These are phyloP conservation scores for Zygosaccharomyces pseudobailii DNA, from an alignment of 1,139 yeast genomes.

Conservation along the genomic window DNA sequence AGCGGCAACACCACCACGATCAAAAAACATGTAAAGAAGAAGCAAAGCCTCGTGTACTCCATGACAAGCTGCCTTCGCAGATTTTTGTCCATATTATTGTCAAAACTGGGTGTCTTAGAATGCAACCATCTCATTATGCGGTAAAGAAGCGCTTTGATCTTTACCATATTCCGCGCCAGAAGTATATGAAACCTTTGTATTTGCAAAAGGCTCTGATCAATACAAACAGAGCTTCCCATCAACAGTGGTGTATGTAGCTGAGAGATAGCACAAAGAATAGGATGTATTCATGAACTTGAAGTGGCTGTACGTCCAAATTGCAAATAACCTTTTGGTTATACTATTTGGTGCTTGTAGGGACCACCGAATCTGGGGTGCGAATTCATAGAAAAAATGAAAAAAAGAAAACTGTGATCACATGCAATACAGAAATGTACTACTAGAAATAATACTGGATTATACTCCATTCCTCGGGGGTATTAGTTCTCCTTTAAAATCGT, in stretches of 20 bases:
- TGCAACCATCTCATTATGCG: conserved; percentile 5
- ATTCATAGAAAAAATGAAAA: neutral
- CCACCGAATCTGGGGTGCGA: neutral
- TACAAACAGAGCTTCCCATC: neutral
- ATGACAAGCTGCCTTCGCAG: conserved; percentile 8
- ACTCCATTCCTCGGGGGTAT: too few species aligned
- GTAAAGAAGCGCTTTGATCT: neutral
- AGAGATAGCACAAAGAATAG: neutral
- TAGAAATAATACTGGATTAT: too few species aligned
- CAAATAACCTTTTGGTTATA: neutral
- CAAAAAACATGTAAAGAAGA: conserved; percentile 9
- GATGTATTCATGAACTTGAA: neutral
- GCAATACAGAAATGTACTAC: neutral
- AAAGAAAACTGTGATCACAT: neutral
- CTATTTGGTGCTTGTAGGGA: neutral
- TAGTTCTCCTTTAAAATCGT: too few species aligned
- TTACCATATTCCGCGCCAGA: neutral
- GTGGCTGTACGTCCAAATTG: neutral
- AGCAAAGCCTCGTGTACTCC: conserved; percentile 12
- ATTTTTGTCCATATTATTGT: conserved; percentile 8
- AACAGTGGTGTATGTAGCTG: neutral
- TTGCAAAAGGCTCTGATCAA: neutral
- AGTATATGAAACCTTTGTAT: neutral
- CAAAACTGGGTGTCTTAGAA: conserved; percentile 11
- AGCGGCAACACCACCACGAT: conserved; percentile 26